phyloP scores from a whole-genome alignment of 768 basidiomycete genomes.

The Amanita subjunquillea region DNA sequence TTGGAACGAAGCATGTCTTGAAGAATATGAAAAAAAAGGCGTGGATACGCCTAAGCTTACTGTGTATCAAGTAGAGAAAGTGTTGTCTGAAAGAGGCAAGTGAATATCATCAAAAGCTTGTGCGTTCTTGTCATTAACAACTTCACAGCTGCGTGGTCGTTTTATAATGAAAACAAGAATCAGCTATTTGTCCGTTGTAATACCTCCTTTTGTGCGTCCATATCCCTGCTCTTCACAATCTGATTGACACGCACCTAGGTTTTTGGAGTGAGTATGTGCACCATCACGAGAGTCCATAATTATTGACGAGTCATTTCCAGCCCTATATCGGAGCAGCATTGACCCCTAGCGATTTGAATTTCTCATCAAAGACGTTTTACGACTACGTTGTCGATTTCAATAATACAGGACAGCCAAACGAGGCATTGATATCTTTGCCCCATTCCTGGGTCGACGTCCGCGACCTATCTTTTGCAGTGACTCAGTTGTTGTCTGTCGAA shows the following conservation, averaged over 20 bases:
- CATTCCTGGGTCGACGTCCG: conserved; percentile 34
- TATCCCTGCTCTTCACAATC: neutral
- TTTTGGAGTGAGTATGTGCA: conserved; percentile 11
- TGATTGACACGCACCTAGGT: conserved; percentile 13
- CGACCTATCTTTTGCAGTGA: conserved; percentile 42
- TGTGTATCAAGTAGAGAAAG: conserved; percentile 58
- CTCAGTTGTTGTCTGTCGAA: conserved; percentile 29
- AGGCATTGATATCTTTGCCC: conserved; percentile 6
- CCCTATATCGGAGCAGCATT: conserved; percentile 32
- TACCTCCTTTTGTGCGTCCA: conserved; percentile 39
- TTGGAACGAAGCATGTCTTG: conserved; percentile 50
- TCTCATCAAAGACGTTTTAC: conserved; percentile 23
- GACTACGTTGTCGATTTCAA: conserved; percentile 13
- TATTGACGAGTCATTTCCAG: neutral
- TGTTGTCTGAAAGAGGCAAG: conserved; percentile 49
- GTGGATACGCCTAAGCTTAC: conserved; percentile 22
- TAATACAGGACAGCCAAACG: conserved; percentile 9
- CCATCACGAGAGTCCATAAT: neutral
- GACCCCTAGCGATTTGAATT: conserved; percentile 24
- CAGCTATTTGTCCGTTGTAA: conserved; percentile 35
- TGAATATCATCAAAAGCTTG: neutral
- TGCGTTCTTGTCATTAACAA: neutral
- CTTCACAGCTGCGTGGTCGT: conserved; percentile 29
- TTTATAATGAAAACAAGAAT: conserved; percentile 16
- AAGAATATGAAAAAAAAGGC: conserved; percentile 38